Base-by-base conservation (phyloP, 2,329 filamentous ascomycete species). In the Aspergillus fumigatus region DNA sequence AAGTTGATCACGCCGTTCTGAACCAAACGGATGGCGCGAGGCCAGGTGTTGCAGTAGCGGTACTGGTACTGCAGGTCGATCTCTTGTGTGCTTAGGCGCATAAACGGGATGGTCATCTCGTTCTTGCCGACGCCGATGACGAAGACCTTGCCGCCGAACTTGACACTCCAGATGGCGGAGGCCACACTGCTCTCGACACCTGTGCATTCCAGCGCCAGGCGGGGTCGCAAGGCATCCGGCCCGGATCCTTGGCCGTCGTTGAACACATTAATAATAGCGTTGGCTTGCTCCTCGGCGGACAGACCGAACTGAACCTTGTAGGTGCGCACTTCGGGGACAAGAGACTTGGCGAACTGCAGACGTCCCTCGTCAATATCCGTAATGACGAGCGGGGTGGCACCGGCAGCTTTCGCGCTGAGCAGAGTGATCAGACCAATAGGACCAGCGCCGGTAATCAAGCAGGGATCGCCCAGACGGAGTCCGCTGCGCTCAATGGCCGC, bases 51-150 rank as follows among this genome's bases (percentile, higher is more conserved):
- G 78, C 84, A 84, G 80, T 97, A 97, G 59, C 94, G 85, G 80
- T 97, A 97, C 79, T 97, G 93, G 75, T 97, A 94, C 78, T 96
- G 90, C 59, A 97, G 80, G 76, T 97, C 93, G 65, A 97, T 89
- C 78, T 97, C 94, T 62, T 90, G 84, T 5, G 92, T 93, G 67
- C 88, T 93, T 56, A 93, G 83, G 52, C 91, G 80, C 93, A 97
- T 97, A 75, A 97, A 97, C 27, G 93, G 93, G 62, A 97, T 88
- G 75, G 85, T 91, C 80, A 97, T 94, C 80, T 97, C 90, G 73
- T 94, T 92, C 82, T 89, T 93, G 64, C 93, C 94, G 2, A 97
- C 92, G 43, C 93, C 93, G 63, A 97, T 95, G 62, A 97, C 88
- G 71, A 97, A 97, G 53, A 97, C 93, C 77, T 95, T 96, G 67